phyloP scores from a whole-genome alignment of 768 basidiomycete genomes.

The Boletellus ananiceps region DNA sequence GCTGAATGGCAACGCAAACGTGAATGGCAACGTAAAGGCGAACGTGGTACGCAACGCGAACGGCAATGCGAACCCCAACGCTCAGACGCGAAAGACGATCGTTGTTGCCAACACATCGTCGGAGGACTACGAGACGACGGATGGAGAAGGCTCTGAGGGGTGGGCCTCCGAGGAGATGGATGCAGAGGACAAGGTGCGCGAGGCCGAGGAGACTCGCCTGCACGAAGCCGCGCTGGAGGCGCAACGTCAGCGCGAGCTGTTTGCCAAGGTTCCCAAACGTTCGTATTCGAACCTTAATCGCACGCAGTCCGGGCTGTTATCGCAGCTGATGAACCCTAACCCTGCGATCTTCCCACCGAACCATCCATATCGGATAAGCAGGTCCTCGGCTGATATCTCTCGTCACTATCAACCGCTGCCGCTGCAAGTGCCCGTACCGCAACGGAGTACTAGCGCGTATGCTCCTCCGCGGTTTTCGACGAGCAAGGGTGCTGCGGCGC shows the following conservation, averaged over 20 bases:
- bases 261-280: constrained; percentile 60
- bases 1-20: constrained; percentile 15
- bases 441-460: constrained; percentile 27
- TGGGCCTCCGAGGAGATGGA: constrained; percentile 61
- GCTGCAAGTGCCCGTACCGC: constrained; percentile 21
- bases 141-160: constrained; percentile 51
- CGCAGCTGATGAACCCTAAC: constrained; percentile 69
- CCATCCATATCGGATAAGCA: constrained; percentile 55
- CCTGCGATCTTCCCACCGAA: constrained; percentile 52
- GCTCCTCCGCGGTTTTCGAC: constrained; percentile 38
- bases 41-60: constrained; percentile 12
- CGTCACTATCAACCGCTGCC: constrained; percentile 21
- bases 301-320: constrained; percentile 54
- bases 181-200: constrained; percentile 30
- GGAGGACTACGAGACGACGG: constrained; percentile 49
- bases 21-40: constrained; percentile 7
- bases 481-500: constrained; percentile 55
- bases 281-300: constrained; percentile 59
- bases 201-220: constrained; percentile 32
- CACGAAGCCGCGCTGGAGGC: constrained; percentile 59
- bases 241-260: constrained; percentile 63
- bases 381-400: constrained; percentile 45
- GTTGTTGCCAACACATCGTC: constrained; percentile 46
- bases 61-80: constrained; percentile 13
- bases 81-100: constrained; percentile 38